Evolutionary conservation across 176 grass and related monocot genomes (phyloP).

Genomic region (Elymus sibiricus): DNA sequence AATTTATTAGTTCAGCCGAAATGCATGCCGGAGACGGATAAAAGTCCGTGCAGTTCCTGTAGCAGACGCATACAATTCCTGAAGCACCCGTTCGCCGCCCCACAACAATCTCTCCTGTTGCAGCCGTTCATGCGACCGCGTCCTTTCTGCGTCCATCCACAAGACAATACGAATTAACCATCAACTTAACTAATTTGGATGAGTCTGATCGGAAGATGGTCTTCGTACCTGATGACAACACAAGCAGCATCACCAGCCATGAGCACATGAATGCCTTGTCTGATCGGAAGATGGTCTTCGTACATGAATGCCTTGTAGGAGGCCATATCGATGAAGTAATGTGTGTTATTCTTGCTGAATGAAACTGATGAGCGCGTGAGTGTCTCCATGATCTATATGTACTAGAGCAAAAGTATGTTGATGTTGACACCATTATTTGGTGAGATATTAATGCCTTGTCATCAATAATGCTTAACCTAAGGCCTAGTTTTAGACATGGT

Average conservation of each 20-base stretch:
- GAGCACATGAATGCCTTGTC: neutral
- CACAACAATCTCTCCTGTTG: neutral
- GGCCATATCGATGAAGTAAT: neutral
- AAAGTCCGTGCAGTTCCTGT: neutral
- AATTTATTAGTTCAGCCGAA: too few relatives aligned
- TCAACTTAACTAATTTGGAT: neutral
- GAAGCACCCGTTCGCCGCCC: neutral
- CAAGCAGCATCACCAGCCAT: neutral
- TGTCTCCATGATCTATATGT: neutral
- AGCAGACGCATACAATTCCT: neutral
- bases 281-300: too few relatives aligned
- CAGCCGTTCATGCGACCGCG: neutral
- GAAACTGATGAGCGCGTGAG: neutral
- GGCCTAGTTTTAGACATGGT: neutral
- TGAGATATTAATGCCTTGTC: neutral
- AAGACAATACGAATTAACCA: neutral
- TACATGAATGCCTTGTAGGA: neutral
- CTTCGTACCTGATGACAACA: neutral
- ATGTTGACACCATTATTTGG: neutral
- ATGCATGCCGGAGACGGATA: too few relatives aligned
- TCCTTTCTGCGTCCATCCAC: neutral
- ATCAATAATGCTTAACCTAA: neutral
- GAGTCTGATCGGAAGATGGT: neutral
- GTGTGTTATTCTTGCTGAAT: neutral
- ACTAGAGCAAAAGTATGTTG: neutral